Conservation (phyloP, 345 rosid species). For the Hibiscus syriacus region DNA sequence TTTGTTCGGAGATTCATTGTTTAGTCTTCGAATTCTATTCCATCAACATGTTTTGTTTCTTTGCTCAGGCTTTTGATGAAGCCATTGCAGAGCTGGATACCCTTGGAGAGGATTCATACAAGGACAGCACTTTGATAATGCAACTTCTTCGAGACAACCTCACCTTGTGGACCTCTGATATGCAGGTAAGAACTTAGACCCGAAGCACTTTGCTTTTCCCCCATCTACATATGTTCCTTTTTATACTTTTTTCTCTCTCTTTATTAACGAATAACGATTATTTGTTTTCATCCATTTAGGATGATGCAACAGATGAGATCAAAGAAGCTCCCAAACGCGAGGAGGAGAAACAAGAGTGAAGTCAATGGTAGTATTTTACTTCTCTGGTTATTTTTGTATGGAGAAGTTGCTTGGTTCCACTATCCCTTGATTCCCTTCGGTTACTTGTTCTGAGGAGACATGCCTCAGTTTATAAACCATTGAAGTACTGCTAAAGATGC, state of each 20-base stretch:
- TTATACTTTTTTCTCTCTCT: not conserved
- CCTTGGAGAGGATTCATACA: not conserved
- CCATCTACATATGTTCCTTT: not conserved
- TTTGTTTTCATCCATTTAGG: not conserved
- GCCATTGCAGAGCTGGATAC: not conserved
- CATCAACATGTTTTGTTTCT: not conserved
- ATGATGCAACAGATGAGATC: not conserved
- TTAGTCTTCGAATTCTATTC: not conserved
- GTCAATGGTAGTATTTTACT: not conserved
- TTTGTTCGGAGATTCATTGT: not conserved
- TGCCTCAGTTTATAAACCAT: not conserved
- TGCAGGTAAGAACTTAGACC: not conserved
- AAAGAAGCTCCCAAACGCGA: not conserved
- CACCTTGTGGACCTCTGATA: not conserved
- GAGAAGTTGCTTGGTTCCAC: not conserved
- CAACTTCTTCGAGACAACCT: not conserved
- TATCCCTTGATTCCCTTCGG: not conserved
- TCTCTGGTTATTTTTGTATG: not conserved
- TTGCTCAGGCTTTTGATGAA: not conserved
- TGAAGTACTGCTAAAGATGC: not conserved
- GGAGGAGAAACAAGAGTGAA: not conserved
- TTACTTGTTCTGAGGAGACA: not conserved
- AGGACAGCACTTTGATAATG: not conserved
- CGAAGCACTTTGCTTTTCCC: not conserved
- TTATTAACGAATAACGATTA: not conserved